Conservation (phyloP, 1,139 yeast genomes). For the Zygoascus hellenicus region DNA sequence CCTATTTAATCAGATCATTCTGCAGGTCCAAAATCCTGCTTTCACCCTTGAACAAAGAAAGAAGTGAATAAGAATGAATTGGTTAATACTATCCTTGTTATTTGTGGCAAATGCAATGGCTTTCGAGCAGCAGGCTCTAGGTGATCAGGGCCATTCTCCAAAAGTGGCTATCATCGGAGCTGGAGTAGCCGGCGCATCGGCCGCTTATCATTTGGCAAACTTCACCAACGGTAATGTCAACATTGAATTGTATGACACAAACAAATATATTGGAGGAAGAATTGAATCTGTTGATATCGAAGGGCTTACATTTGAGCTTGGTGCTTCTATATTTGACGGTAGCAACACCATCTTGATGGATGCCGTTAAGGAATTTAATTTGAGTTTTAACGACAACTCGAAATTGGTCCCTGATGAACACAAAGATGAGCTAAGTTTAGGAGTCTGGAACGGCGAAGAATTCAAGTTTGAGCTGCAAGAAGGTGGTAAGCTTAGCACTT, state of each 20-base stretch:
- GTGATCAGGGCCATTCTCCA: neutral
- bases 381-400: conserved; percentile 20
- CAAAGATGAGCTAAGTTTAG: conserved; percentile 25
- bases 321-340: conserved; percentile 41
- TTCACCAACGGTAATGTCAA: conserved; percentile 28
- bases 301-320: conserved; percentile 35
- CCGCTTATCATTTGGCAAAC: conserved; percentile 39
- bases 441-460: conserved; percentile 39
- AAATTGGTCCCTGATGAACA: conserved; percentile 9
- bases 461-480: conserved; percentile 22
- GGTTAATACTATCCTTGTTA: neutral
- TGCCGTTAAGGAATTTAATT: conserved; percentile 36
- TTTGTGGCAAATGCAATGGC: neutral
- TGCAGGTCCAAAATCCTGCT: too few relatives aligned
- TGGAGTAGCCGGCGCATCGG: conserved; percentile 44
- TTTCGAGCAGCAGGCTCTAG: conserved; percentile 1
- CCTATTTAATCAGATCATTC: neutral
- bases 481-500: conserved; percentile 10
- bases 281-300: conserved; percentile 31
- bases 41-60: neutral
- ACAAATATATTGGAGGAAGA: conserved; percentile 39
- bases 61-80: neutral
- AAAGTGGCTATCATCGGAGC: conserved; percentile 42
- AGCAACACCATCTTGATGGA: conserved; percentile 35
- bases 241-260: conserved; percentile 36